These are phyloP conservation scores for Vicia villosa DNA, from an alignment of 306 rosid genomes.

Conservation along the genomic window DNA sequence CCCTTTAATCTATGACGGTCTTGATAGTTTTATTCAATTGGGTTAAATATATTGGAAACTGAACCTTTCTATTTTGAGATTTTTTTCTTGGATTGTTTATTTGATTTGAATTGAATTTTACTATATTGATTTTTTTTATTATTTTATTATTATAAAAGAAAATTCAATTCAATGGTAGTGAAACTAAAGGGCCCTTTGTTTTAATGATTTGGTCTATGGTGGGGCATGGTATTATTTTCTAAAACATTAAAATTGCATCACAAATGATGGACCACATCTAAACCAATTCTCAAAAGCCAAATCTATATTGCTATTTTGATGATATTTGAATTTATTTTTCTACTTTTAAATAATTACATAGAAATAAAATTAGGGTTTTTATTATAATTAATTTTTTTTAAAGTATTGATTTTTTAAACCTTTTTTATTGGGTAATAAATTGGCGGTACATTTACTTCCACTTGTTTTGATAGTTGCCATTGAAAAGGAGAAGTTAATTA, in stretches of 20 bases:
- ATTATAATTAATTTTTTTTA: not conserved
- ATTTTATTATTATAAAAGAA: not conserved
- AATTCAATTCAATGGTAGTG: not conserved
- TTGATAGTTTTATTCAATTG: not conserved
- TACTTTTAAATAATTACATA: not conserved
- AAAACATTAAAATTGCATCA: not conserved
- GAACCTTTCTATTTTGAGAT: slow-evolving; percentile 4
- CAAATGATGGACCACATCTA: slow-evolving; percentile 15
- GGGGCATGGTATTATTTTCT: slow-evolving; percentile 31
- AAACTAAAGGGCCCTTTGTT: slow-evolving; percentile 8
- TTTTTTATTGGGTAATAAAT: not conserved
- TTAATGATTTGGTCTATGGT: slow-evolving; percentile 14
- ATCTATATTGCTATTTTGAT: not conserved
- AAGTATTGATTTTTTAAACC: not conserved
- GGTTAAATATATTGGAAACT: not conserved
- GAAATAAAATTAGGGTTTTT: not conserved
- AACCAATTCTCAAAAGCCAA: not conserved
- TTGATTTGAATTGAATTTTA: not conserved
- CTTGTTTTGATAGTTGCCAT: slow-evolving; percentile 3
- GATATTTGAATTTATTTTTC: not conserved
- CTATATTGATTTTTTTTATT: not conserved
- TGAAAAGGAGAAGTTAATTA: slow-evolving; percentile 11
- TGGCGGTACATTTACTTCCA: not conserved
- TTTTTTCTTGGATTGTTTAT: not conserved
- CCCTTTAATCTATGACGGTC: too few relatives aligned